phyloP scores from a whole-genome alignment of 2,329 filamentous ascomycete genomes.

The Monosporascus cannonballus region DNA sequence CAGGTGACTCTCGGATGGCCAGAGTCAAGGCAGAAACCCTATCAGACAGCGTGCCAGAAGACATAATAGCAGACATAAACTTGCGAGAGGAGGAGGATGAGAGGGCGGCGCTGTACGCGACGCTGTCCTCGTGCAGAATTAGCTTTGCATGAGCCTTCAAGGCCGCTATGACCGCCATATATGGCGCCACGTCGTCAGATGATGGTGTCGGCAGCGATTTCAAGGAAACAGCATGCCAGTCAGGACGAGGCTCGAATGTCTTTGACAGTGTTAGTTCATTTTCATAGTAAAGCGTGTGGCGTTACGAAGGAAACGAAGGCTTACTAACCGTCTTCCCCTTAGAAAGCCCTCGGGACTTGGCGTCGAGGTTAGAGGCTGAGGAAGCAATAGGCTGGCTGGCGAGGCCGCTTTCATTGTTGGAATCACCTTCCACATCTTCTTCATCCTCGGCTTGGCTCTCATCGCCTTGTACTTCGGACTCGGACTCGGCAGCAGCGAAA shows the following conservation, averaged over 20 bases:
- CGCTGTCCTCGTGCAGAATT: slow-evolving; percentile 72
- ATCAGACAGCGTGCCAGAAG: slow-evolving; percentile 91
- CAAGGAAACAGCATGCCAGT: slow-evolving; percentile 47
- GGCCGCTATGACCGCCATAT: slow-evolving; percentile 37
- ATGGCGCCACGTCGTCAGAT: slow-evolving; percentile 39
- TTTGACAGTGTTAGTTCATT: slow-evolving; percentile 21
- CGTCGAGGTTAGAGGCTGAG: slow-evolving; percentile 6
- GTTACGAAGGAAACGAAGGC: slow-evolving; percentile 12
- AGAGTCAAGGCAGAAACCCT: slow-evolving; percentile 94
- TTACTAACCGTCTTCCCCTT: slow-evolving; percentile 38
- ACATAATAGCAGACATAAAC: slow-evolving; percentile 96
- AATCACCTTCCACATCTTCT: slow-evolving; percentile 26
- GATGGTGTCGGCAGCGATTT: slow-evolving; percentile 36
- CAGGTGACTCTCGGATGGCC: slow-evolving; percentile 89
- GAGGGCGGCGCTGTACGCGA: slow-evolving; percentile 65
- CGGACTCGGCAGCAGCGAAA: slow-evolving; percentile 32
- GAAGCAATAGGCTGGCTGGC: slow-evolving; percentile 4
- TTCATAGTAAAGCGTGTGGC: background rate
- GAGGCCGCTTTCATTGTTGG: slow-evolving; percentile 21
- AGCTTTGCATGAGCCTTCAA: slow-evolving; percentile 65
- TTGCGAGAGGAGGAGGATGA: slow-evolving; percentile 84
- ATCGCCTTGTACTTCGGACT: slow-evolving; percentile 23
- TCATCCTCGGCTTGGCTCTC: slow-evolving; percentile 31
- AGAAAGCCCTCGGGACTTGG: slow-evolving; percentile 21
- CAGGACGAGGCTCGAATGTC: slow-evolving; percentile 51